These are phyloP conservation scores for Flaveria floridana DNA, from an alignment of 140 eudicot genomes.

Conservation along the genomic window DNA sequence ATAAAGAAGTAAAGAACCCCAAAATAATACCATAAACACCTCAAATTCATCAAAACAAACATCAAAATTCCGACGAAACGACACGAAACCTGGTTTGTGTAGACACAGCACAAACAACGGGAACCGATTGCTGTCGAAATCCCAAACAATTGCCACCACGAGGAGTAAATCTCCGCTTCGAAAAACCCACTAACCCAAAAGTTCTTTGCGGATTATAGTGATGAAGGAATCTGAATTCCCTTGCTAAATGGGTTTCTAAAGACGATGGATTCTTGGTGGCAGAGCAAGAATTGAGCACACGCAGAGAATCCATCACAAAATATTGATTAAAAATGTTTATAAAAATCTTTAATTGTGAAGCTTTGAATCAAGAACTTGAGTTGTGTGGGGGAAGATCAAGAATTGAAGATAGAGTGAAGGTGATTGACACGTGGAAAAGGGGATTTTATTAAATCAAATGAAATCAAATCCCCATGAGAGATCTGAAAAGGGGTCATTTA, in stretches of 20 bases:
- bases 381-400: conserved; percentile 19
- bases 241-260: conserved; percentile 33
- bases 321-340: background rate
- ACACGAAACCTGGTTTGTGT: conserved; percentile 46
- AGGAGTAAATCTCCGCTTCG: conserved; percentile 23
- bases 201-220: conserved; percentile 31
- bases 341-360: conserved; percentile 17
- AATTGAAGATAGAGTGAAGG: background rate
- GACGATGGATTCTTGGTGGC: conserved; percentile 36
- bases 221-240: conserved; percentile 35
- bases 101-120: conserved; percentile 40
- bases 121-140: conserved; percentile 24
- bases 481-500: conserved; percentile 23
- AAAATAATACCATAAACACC: background rate
- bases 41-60: background rate
- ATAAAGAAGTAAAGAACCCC: too few species aligned
- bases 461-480: conserved; percentile 42
- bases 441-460: background rate
- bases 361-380: background rate
- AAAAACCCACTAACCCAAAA: conserved; percentile 23
- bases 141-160: conserved; percentile 22
- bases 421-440: conserved; percentile 26
- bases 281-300: conserved; percentile 36
- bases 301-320: conserved; percentile 51
- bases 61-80: conserved; percentile 7